A percentile compares a stretch with the other conserved stretches of the same genome.
Conservation (phyloP, 441 rosid genomes). For the Manihot esculenta region DNA sequence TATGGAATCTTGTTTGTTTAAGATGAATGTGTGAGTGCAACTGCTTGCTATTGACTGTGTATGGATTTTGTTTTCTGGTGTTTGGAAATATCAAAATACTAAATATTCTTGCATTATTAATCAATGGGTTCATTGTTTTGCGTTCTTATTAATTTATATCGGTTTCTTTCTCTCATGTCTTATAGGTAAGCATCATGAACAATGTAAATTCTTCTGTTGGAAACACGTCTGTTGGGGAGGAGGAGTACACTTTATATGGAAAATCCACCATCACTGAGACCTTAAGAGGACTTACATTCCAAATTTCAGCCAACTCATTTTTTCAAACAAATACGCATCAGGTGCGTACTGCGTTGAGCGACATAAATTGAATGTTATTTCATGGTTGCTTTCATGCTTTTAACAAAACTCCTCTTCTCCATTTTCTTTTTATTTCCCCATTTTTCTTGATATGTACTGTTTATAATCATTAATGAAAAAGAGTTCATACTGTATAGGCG, state of each 20-base stretch:
- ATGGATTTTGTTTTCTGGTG: not conserved
- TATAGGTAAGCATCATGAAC: constrained; percentile 78
- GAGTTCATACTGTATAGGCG: constrained; percentile 49
- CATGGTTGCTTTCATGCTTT: constrained; percentile 2
- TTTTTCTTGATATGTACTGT: constrained; percentile 9
- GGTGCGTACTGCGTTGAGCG: constrained; percentile 51
- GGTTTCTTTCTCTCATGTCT: constrained; percentile 9
- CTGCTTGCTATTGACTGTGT: not conserved
- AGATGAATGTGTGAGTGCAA: not conserved
- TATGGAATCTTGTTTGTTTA: not conserved
- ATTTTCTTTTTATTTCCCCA: not conserved
- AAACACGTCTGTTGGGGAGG: constrained; percentile 85
- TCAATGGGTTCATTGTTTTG: not conserved
- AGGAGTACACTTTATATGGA: constrained; percentile 76
- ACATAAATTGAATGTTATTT: constrained; percentile 1
- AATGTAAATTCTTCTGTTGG: constrained; percentile 90
- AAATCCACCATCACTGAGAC: constrained; percentile 69
- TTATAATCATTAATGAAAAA: constrained; percentile 13
- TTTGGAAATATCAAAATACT: not conserved
- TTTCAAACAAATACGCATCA: constrained; percentile 91
- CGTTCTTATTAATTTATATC: not conserved
- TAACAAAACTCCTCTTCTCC: not conserved
- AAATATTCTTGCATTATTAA: not conserved
- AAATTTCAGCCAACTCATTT: constrained; percentile 95
- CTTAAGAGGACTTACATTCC: constrained; percentile 80